Conservation (phyloP, 2,329 filamentous ascomycete species). For the Pseudogymnoascus sp. region DNA sequence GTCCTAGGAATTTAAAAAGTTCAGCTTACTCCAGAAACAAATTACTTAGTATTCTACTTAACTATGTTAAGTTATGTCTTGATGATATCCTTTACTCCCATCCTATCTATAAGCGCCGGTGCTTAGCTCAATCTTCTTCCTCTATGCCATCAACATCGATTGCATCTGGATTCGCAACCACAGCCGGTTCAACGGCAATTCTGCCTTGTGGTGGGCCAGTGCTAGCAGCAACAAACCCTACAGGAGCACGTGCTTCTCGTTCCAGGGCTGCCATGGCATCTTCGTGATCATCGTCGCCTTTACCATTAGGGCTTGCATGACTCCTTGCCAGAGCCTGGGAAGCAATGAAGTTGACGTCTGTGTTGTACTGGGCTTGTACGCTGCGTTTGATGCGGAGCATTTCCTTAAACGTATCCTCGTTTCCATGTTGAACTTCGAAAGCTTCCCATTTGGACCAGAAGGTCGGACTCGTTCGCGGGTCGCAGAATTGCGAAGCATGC, state of each 20-base stretch:
- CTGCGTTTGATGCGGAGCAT: slow-evolving; percentile 97
- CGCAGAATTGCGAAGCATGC: slow-evolving; percentile 94
- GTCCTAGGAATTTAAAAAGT: background rate
- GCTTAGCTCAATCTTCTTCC: slow-evolving; percentile 24
- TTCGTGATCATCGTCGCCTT: slow-evolving; percentile 34
- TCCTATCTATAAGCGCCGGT: background rate
- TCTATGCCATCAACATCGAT: slow-evolving; percentile 72
- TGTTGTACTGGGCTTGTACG: slow-evolving; percentile 97
- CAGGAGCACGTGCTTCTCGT: slow-evolving; percentile 75
- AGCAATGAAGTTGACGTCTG: slow-evolving; percentile 96
- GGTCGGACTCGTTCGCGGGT: slow-evolving; percentile 76
- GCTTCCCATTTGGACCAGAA: slow-evolving; percentile 98
- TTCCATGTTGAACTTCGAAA: slow-evolving; percentile 96
- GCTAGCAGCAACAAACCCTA: slow-evolving; percentile 84
- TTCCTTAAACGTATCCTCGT: slow-evolving; percentile 98
- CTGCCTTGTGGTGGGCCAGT: slow-evolving; percentile 51
- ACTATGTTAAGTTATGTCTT: slow-evolving; percentile 5
- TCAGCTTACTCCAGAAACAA: background rate
- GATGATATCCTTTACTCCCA: background rate
- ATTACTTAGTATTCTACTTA: slow-evolving; percentile 11
- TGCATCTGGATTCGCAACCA: slow-evolving; percentile 67
- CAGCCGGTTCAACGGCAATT: slow-evolving; percentile 33
- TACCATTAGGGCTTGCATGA: slow-evolving; percentile 47
- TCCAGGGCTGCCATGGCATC: slow-evolving; percentile 90
- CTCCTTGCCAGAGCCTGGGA: slow-evolving; percentile 83